phyloP scores from a whole-genome alignment of 2,329 filamentous ascomycete species.

The Fusarium annulatum region DNA sequence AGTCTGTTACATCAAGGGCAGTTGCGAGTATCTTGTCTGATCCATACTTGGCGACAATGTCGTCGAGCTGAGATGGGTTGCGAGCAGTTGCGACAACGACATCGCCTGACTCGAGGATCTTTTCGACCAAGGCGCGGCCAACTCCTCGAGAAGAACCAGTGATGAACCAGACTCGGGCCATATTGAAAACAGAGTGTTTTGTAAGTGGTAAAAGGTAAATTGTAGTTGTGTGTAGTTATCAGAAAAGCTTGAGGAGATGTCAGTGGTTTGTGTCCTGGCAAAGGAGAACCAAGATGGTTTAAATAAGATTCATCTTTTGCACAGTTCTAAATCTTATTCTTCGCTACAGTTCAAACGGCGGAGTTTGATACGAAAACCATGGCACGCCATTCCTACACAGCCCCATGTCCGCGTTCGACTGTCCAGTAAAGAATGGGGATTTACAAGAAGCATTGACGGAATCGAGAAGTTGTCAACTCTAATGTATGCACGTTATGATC shows the following conservation, averaged over 20 bases:
- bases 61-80: constrained; percentile 48
- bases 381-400: neutral
- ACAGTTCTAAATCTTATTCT: neutral
- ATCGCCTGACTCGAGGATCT: constrained; percentile 54
- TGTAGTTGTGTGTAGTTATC: neutral
- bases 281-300: neutral
- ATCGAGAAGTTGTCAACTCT: neutral
- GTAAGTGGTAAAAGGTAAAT: neutral
- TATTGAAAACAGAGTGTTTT: neutral
- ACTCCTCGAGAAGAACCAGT: constrained; percentile 62
- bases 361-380: neutral
- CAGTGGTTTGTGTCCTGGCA: neutral
- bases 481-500: neutral
- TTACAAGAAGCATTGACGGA: neutral
- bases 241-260: neutral
- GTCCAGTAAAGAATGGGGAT: neutral
- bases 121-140: constrained; percentile 54
- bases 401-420: neutral
- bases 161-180: constrained; percentile 56
- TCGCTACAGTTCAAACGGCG: accelerated
- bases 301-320: neutral
- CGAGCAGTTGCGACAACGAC: constrained; percentile 60
- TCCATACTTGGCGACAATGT: constrained; percentile 52
- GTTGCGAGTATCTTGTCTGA: constrained; percentile 58
- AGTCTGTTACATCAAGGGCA: constrained; percentile 60